These are phyloP conservation scores for Buddleja alternifolia DNA, from an alignment of 257 asterid genomes.

Conservation along the genomic window DNA sequence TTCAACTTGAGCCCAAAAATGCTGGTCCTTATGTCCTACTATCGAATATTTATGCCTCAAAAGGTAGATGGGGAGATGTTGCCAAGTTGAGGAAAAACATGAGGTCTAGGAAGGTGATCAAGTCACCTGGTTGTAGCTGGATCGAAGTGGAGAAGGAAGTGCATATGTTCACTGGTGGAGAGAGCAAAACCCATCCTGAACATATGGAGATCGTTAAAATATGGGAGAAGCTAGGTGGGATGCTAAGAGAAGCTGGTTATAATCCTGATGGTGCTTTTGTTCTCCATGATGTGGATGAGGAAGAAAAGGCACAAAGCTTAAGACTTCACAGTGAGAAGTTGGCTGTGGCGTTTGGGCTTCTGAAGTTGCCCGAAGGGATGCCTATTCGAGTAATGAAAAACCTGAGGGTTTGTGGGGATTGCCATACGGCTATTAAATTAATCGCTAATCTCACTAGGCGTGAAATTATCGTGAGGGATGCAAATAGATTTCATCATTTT, in stretches of 20 bases:
- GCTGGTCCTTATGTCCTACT: constrained; percentile 70
- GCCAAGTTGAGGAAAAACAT: constrained; percentile 58
- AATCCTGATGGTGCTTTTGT: constrained; percentile 56
- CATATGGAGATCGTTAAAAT: constrained; percentile 46
- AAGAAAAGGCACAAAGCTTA: constrained; percentile 59
- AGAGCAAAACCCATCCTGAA: constrained; percentile 47
- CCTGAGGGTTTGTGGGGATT: constrained; percentile 76
- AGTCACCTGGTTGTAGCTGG: constrained; percentile 87
- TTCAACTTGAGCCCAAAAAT: constrained; percentile 64
- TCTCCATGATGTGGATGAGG: constrained; percentile 70
- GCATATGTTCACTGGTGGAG: constrained; percentile 70
- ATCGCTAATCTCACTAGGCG: constrained; percentile 52
- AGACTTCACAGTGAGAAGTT: constrained; percentile 69
- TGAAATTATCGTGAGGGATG: constrained; percentile 66
- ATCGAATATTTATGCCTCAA: constrained; percentile 69
- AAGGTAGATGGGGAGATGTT: constrained; percentile 68
- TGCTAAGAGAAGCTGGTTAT: constrained; percentile 66
- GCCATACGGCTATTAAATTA: constrained; percentile 63
- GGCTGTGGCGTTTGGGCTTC: constrained; percentile 72
- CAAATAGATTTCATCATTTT: constrained; percentile 71
- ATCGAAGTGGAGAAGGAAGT: constrained; percentile 72
- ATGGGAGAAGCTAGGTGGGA: constrained; percentile 56
- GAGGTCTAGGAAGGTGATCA: constrained; percentile 58
- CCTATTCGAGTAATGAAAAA: constrained; percentile 71
- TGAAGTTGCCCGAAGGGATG: constrained; percentile 59